phyloP scores from a whole-genome alignment of 2,329 filamentous ascomycete species.

The Colletotrichum lentis region DNA sequence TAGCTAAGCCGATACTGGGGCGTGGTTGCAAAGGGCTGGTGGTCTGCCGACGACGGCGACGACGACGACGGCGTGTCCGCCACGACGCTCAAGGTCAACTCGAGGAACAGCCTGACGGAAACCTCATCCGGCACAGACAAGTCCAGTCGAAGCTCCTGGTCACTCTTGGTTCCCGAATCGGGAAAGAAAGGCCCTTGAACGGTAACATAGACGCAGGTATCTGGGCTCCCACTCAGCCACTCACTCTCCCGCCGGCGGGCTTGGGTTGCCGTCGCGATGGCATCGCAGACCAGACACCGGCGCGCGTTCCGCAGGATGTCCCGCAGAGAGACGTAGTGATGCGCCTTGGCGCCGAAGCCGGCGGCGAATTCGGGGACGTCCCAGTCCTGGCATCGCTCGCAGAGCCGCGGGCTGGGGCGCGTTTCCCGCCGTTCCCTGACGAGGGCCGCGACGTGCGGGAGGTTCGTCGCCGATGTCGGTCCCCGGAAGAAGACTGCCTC shows the following conservation, averaged over 20 bases:
- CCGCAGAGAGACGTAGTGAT: not conserved
- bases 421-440: not conserved
- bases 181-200: constrained; percentile 25
- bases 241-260: not conserved
- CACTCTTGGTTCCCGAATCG: not conserved
- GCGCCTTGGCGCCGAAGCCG: constrained; percentile 15
- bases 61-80: too few relatives aligned
- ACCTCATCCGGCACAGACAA: not conserved
- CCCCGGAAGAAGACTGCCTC: constrained; percentile 15
- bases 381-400: constrained; percentile 26
- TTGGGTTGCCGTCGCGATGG: constrained; percentile 2
- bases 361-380: constrained; percentile 25
- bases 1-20: constrained; percentile 13
- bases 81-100: constrained; percentile 18
- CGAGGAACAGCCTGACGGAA: constrained; percentile 15
- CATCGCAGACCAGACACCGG: not conserved
- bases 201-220: not conserved
- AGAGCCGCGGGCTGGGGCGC: constrained; percentile 16
- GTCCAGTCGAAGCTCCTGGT: constrained; percentile 4
- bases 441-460: constrained; percentile 3
- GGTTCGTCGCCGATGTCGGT: not conserved
- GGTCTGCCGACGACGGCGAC: not conserved
- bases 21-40: constrained; percentile 4
- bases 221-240: not conserved
- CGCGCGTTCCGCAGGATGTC: not conserved